Percentiles rank a stretch among this genome's conserved stretches.
Conservation (phyloP, 2,329 filamentous ascomycete species). For the Venturia oleaginea region DNA sequence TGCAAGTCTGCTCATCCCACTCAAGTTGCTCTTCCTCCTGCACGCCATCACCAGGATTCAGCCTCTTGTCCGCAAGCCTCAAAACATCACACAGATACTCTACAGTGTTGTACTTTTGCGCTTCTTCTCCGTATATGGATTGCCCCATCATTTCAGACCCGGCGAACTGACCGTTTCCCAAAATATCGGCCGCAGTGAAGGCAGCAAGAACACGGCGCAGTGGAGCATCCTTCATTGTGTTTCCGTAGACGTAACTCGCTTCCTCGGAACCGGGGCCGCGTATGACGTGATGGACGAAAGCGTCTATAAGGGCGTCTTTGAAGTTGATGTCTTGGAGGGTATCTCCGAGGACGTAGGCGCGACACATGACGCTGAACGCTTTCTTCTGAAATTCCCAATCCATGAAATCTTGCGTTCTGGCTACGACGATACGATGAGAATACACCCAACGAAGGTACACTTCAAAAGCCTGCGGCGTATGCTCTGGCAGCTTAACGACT, state of each 20-base stretch:
- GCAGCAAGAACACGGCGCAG: neutral
- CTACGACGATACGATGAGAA: neutral
- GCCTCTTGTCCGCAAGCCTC: neutral
- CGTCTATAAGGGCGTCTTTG: conserved; percentile 12
- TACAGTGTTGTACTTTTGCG: neutral
- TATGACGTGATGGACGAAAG: neutral
- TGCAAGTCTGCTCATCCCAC: neutral
- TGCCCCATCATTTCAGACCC: neutral
- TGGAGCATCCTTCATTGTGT: neutral
- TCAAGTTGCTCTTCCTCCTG: too few relatives aligned
- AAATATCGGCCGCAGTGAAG: neutral
- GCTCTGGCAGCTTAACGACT: conserved; percentile 15
- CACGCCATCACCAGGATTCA: neutral
- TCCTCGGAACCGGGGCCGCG: too few relatives aligned
- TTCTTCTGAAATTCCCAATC: neutral
- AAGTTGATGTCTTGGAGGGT: conserved; percentile 15
- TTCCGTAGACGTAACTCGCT: neutral
- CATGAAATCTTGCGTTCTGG: too few relatives aligned
- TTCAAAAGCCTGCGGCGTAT: conserved; percentile 13
- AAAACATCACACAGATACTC: neutral
- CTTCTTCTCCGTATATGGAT: neutral
- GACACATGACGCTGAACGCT: neutral
- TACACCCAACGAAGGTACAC: conserved; percentile 19
- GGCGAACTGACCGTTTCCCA: neutral
- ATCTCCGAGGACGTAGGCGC: conserved; percentile 11